Evolutionary conservation across 495 filamentous ascomycete genomes (phyloP), one percentile per base, ranked within the genome.

Genomic region (Podospora bellae-mahoneyi): DNA sequence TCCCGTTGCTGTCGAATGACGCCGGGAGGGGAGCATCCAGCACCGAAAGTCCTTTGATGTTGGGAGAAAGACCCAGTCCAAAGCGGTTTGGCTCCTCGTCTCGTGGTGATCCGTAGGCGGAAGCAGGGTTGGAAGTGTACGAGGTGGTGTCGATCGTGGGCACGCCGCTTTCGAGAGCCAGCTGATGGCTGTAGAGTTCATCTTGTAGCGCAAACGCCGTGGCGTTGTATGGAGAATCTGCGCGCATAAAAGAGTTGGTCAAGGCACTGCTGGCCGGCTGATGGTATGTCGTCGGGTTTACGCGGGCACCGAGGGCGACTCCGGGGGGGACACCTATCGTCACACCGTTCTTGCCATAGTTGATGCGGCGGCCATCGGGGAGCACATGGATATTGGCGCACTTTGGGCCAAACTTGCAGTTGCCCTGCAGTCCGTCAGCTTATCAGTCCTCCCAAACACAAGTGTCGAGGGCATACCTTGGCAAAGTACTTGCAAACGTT

Each of bases 351-450:
- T 83, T 84, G 69, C 84, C 78, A 70, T 87, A 87, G 79, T 97
- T 97, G 70, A 98, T 91, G 74, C 93, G 86, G 72, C 92, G 91
- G 60, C 95, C 95, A 78, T 99, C 92, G 34, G 95, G 92, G 55
- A 97, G 87, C 73, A 98, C 91, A 78, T 99, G 95, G 68, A 93
- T 91, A 76, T 97, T 89, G 72, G 96, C 95, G 82, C 95, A 99
- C 79, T 98, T 98, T 30, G 91, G 88, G 65, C 95, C 95, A 78
- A 98, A 99, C 78, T 99, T 99, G 89, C 95, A 99, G 80, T 97
- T 97, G 66, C 95, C 96, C 93, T 97, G 19, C 26, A 13, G n/a
- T 61, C 68, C 66, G 71, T 83, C 69, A 83, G 80, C 68, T 73
- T 69, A 48, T 65, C 71, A 44, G 60, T 62, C 60, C n/a, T 59